Evolutionary conservation across 495 filamentous ascomycete species (phyloP).

Genomic region (Friedmanniomyces endolithicus): DNA sequence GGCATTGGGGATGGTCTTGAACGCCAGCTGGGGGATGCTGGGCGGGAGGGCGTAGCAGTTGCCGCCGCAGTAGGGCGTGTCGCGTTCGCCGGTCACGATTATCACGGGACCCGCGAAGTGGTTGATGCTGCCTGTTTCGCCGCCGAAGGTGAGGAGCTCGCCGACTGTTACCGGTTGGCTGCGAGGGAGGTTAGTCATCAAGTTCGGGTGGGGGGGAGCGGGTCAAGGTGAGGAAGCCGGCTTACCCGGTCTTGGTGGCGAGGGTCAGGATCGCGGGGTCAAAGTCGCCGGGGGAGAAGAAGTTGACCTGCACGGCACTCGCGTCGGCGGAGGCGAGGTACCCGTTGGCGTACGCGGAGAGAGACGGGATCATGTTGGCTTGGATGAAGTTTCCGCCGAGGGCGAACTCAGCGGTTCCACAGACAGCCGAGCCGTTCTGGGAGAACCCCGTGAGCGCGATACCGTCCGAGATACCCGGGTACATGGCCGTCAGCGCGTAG

Average conservation of each 20-base stretch:
- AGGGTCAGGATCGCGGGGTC: slow-evolving; percentile 34
- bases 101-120: slow-evolving; percentile 18
- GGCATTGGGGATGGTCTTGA: slow-evolving; percentile 15
- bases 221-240: too few species aligned
- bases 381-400: slow-evolving; percentile 37
- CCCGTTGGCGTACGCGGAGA: slow-evolving; percentile 27
- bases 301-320: slow-evolving; percentile 24
- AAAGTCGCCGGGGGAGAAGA: slow-evolving; percentile 37
- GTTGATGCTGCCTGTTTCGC: slow-evolving; percentile 10
- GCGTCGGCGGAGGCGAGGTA: slow-evolving; percentile 33
- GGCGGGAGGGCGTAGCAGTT: slow-evolving; percentile 21
- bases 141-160: slow-evolving; percentile 23
- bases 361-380: slow-evolving; percentile 34
- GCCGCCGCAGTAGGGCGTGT: slow-evolving; percentile 25
- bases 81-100: slow-evolving; percentile 22
- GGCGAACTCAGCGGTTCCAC: slow-evolving; percentile 21
- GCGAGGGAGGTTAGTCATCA: background rate
- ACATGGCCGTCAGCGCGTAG: slow-evolving; percentile 34
- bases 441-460: slow-evolving; percentile 48
- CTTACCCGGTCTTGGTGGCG: slow-evolving; percentile 6
- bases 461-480: slow-evolving; percentile 43
- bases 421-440: slow-evolving; percentile 28
- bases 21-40: slow-evolving; percentile 11
- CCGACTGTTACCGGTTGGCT: slow-evolving; percentile 22
- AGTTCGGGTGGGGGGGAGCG: too few species aligned